Percentiles rank a stretch among this genome's conserved stretches.
phyloP scores from a whole-genome alignment of 176 grass and related monocot species.

The Hsuehochloa calcarea region DNA sequence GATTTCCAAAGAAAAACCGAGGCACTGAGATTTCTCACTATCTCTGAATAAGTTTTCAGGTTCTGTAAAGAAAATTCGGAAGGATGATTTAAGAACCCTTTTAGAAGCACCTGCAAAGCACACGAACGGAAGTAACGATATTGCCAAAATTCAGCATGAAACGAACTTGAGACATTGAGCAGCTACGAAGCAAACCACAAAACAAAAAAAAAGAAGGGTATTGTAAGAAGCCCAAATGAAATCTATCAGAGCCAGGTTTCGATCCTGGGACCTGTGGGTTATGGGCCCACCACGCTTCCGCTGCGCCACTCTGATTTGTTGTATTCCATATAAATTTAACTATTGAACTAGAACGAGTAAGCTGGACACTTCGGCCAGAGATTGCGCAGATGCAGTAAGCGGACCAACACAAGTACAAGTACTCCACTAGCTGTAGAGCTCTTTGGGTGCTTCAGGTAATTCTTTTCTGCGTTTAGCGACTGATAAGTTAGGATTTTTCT shows the following conservation, averaged over 20 bases:
- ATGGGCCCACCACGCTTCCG: slow-evolving; percentile 97
- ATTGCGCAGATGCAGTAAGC: background rate
- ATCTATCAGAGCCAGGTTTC: slow-evolving; percentile 82
- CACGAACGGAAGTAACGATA: background rate
- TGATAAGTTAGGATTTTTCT: background rate
- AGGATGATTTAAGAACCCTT: background rate
- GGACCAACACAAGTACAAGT: too few relatives aligned
- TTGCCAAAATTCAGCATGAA: background rate
- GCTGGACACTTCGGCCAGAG: too few relatives aligned
- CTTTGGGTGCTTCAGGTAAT: slow-evolving; percentile 2
- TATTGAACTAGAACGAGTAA: rapidly evolving
- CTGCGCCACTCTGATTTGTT: slow-evolving; percentile 78
- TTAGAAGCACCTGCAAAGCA: background rate
- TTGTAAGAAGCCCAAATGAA: background rate
- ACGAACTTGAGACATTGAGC: background rate
- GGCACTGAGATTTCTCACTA: background rate
- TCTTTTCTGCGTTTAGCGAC: slow-evolving; percentile 19
- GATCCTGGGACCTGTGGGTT: slow-evolving; percentile 91
- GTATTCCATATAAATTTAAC: rapidly evolving
- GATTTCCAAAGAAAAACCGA: background rate
- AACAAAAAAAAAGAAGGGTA: background rate
- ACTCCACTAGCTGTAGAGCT: too few relatives aligned
- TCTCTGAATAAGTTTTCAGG: background rate
- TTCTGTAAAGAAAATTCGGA: background rate
- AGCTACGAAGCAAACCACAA: background rate